These are phyloP conservation scores for Mortierella polycephala DNA, from an alignment of 371 early-diverging fungal species.

Conservation along the genomic window DNA sequence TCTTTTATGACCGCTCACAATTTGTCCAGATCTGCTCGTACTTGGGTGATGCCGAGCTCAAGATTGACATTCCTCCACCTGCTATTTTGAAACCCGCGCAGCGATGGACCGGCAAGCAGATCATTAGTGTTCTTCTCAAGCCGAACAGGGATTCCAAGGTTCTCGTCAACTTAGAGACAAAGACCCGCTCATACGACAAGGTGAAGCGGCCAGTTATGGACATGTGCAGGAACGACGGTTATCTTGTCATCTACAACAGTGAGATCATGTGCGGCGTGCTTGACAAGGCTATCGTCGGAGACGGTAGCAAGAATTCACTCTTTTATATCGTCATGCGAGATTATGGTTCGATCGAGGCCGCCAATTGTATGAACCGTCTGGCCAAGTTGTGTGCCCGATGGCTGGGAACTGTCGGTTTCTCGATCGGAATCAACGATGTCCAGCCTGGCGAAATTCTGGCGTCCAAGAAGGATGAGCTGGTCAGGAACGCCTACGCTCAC, in stretches of 20 bases:
- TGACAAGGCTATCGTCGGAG: constrained; percentile 97
- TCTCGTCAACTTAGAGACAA: constrained; percentile 89
- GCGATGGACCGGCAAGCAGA: constrained; percentile 79
- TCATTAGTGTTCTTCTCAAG: constrained; percentile 87
- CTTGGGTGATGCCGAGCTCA: constrained; percentile 81
- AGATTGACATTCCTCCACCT: constrained; percentile 94
- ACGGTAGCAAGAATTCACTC: constrained; percentile 94
- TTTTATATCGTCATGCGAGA: constrained; percentile 95
- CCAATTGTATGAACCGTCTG: constrained; percentile 94
- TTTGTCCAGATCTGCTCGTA: constrained; percentile 92
- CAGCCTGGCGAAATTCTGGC: constrained; percentile 84
- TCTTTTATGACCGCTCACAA: constrained; percentile 95
- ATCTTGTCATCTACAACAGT: constrained; percentile 90
- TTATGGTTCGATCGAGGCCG: constrained; percentile 89
- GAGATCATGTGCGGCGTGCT: constrained; percentile 95
- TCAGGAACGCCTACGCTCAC: constrained; percentile 83
- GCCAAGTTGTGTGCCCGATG: constrained; percentile 95
- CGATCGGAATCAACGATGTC: constrained; percentile 99
- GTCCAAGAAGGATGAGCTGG: constrained; percentile 82
- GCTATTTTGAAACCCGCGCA: constrained; percentile 84
- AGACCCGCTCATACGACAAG: constrained; percentile 81
- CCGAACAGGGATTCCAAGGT: constrained; percentile 82
- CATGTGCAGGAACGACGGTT: constrained; percentile 92
- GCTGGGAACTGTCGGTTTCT: constrained; percentile 92
- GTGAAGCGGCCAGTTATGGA: constrained; percentile 69